Base-by-base conservation (phyloP, 208 protist species). In the Crithidia expoeki region DNA sequence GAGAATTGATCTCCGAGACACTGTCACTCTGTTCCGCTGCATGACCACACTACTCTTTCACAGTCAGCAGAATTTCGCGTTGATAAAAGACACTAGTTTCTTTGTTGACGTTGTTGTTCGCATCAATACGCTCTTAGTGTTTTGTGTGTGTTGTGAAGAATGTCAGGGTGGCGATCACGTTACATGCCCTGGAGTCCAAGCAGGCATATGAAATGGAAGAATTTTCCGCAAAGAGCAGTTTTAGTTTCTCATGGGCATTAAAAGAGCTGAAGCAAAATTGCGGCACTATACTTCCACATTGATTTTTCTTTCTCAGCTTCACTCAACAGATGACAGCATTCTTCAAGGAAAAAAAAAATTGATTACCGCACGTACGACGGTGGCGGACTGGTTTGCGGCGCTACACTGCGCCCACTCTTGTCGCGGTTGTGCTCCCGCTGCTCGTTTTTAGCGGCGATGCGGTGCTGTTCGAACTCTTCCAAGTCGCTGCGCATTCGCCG, bases 401-500 rank as follows among this genome's bases (percentile, higher is more conserved):
- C 83, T 0, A 90, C 74, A 44, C 80, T 88, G 27, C 86, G 83
- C 5, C 68, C 56, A 21, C 57, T 74, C 32, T 55, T 83, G 59
- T 74, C 70, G 17, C 51, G 38, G 25, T 42, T 23, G 2, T 51
- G 52, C 36, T 68, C 61, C 40, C 71, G 60, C 49, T 79, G 51
- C 52, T 71, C 68, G 28, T 21, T 46, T 51, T 85, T 86, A 19
- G 68, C 79, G 0, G 72, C 67, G 10, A 74, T 47, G 0, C 79
- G 74, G 5, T 83, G 79, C 23, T 76, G 62, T 66, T 96, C 88
- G 56, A 84, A 85, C 74, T 92, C 89, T 64, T 83, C 83, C 27
- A 94, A 42, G 58, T 96, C 89, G 53, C 78, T 84, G 57, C 83
- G 81, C 87, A 96, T 92, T 9, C 68, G 72, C 27, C 84, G 85